phyloP scores from a whole-genome alignment of 176 grass and related monocot species.

The Calamus simplicifolius region DNA sequence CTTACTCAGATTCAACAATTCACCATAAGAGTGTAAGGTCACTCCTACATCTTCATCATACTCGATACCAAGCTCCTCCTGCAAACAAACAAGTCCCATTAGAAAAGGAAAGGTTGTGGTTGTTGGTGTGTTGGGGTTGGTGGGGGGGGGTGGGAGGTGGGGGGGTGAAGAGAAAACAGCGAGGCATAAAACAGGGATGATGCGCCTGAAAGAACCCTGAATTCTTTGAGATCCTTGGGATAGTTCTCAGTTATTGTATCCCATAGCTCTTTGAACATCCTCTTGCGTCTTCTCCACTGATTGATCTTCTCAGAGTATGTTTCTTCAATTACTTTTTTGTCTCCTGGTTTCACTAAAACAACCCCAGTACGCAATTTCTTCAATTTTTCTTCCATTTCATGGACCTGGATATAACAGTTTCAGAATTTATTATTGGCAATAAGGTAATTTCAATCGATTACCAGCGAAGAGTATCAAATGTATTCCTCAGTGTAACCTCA shows the following conservation, averaged over 20 bases:
- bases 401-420: slow-evolving; percentile 30
- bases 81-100: slow-evolving; percentile 16
- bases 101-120: too few species aligned
- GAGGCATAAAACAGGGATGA: background rate
- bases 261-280: slow-evolving; percentile 97
- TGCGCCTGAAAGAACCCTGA: slow-evolving; percentile 45
- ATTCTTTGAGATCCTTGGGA: slow-evolving; percentile 86
- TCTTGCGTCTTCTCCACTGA: slow-evolving; percentile 88
- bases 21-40: slow-evolving; percentile 51
- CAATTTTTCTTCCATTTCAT: slow-evolving; percentile 84
- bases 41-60: slow-evolving; percentile 91
- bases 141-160: too few species aligned
- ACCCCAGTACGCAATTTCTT: slow-evolving; percentile 59
- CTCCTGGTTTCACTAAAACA: slow-evolving; percentile 85
- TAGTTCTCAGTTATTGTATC: slow-evolving; percentile 92
- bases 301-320: slow-evolving; percentile 69
- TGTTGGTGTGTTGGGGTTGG: too few species aligned
- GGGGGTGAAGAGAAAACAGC: background rate
- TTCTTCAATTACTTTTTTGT: slow-evolving; percentile 80
- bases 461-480: background rate
- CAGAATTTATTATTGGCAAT: slow-evolving; percentile 3
- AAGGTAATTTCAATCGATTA: slow-evolving; percentile 1
- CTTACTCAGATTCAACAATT: slow-evolving; percentile 55
- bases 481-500: slow-evolving; percentile 30
- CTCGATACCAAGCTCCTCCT: slow-evolving; percentile 96